Evolutionary conservation across 805 yeast genomes (phyloP).

Genomic region (Pichia scutulata): DNA sequence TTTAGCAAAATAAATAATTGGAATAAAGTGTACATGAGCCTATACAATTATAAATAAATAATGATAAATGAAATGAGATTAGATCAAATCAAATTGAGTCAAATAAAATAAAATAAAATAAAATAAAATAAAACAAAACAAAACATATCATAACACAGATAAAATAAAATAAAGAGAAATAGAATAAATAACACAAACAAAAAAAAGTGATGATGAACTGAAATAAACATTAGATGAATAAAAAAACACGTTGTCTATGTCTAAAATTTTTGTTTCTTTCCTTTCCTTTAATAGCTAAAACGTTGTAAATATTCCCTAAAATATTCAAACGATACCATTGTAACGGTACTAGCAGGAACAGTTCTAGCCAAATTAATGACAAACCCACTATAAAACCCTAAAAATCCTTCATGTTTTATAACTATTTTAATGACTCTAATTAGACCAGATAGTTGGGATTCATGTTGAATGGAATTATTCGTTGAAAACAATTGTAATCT

Average conservation of each 20-base stretch:
- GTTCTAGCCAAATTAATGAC: slow-evolving; percentile 81
- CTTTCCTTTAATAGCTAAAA: slow-evolving; percentile 5
- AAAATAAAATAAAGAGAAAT: too few relatives aligned
- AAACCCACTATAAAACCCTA: slow-evolving; percentile 87
- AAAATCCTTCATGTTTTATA: slow-evolving; percentile 59
- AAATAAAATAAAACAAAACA: background rate
- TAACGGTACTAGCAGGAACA: slow-evolving; percentile 93
- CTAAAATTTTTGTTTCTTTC: background rate
- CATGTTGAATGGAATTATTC: slow-evolving; percentile 15
- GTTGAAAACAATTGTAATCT: slow-evolving; percentile 61
- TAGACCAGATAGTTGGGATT: slow-evolving; percentile 19
- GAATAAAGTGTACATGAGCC: background rate
- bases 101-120: too few relatives aligned
- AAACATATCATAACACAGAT: too few relatives aligned
- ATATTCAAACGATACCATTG: slow-evolving; percentile 86
- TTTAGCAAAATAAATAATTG: background rate
- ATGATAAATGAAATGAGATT: background rate
- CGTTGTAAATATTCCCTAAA: slow-evolving; percentile 46
- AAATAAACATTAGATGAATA: background rate
- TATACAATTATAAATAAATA: background rate
- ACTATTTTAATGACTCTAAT: slow-evolving; percentile 32
- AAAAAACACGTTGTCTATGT: background rate
- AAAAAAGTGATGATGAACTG: background rate
- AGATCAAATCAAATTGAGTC: too few relatives aligned
- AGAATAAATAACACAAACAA: background rate